Evolutionary conservation across 257 asterid species (phyloP).

Genomic region (Datura wrightii): DNA sequence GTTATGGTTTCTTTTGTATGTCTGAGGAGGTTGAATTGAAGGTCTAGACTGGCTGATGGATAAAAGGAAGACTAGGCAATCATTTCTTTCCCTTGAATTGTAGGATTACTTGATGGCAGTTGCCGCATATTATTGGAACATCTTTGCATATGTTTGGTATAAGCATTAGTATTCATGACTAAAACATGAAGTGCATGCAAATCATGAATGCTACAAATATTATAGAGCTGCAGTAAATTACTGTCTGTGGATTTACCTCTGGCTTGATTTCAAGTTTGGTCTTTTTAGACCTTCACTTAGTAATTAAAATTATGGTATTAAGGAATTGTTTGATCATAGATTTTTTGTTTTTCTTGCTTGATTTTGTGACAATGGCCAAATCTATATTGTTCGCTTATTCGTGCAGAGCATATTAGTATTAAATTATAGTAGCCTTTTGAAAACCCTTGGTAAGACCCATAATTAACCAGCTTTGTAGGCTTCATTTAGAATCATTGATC

Average conservation of each 20-base stretch:
- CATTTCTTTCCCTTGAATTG: not conserved
- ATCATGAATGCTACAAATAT: not conserved
- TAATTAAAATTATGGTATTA: not conserved
- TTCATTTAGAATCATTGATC: not conserved
- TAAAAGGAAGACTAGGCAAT: not conserved
- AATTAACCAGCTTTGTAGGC: not conserved
- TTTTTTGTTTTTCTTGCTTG: not conserved
- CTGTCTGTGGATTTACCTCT: not conserved
- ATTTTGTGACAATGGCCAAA: not conserved
- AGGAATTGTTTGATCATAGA: not conserved
- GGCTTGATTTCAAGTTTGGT: not conserved
- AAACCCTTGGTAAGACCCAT: not conserved
- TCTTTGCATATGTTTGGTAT: not conserved
- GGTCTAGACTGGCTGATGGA: not conserved
- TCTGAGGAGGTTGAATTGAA: not conserved
- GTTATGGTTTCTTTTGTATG: not conserved
- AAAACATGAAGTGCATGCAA: not conserved
- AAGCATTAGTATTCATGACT: not conserved
- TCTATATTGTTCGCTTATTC: not conserved
- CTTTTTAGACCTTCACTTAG: not conserved
- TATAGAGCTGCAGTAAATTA: not conserved
- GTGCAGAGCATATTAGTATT: not conserved
- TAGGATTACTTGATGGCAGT: not conserved
- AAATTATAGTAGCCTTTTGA: conserved; percentile 8
- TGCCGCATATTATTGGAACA: not conserved